Percentiles rank a stretch among this genome's conserved stretches.
Evolutionary conservation across 2,329 filamentous ascomycete genomes (phyloP).

Genomic region (Sphaceloma murrayae): DNA sequence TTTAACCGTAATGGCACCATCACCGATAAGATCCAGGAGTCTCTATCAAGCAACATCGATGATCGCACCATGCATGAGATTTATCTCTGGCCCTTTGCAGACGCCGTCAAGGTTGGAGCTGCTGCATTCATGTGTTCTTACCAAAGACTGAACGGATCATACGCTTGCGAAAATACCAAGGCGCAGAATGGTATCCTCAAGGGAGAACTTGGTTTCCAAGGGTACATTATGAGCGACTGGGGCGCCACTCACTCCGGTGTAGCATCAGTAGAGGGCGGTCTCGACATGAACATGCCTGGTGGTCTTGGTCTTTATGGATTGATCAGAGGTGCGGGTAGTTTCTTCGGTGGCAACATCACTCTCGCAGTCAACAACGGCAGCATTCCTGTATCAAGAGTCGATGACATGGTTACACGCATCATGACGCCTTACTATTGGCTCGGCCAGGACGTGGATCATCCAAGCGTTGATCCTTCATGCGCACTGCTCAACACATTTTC

Average conservation of each 20-base stretch:
- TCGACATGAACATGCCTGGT: constrained; percentile 41
- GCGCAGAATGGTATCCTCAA: constrained; percentile 60
- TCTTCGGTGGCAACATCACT: constrained; percentile 81
- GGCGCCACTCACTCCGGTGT: constrained; percentile 26
- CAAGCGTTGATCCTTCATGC: constrained; percentile 31
- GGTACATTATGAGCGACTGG: constrained; percentile 48
- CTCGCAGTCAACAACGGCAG: constrained; percentile 83
- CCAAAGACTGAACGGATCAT: constrained; percentile 53
- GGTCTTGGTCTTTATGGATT: constrained; percentile 22
- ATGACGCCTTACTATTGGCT: constrained; percentile 57
- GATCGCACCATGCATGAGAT: constrained; percentile 24
- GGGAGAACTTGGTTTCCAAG: constrained; percentile 64
- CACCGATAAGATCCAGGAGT: constrained; percentile 9
- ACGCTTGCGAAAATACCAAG: constrained; percentile 52
- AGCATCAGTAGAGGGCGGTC: constrained; percentile 37
- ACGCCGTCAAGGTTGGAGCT: constrained; percentile 25
- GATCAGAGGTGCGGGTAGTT: constrained; percentile 51
- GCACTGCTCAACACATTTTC: constrained; percentile 1
- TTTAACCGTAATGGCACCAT: constrained; percentile 3
- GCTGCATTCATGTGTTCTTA: constrained; percentile 30
- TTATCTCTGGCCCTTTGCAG: constrained; percentile 27
- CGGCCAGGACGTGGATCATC: constrained; percentile 42
- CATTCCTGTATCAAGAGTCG: constrained; percentile 70
- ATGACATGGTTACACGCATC: constrained; percentile 85
- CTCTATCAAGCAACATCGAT: constrained; percentile 26